These are phyloP conservation scores for Abelmoschus esculentus DNA, from an alignment of 345 rosid species.

Conservation along the genomic window DNA sequence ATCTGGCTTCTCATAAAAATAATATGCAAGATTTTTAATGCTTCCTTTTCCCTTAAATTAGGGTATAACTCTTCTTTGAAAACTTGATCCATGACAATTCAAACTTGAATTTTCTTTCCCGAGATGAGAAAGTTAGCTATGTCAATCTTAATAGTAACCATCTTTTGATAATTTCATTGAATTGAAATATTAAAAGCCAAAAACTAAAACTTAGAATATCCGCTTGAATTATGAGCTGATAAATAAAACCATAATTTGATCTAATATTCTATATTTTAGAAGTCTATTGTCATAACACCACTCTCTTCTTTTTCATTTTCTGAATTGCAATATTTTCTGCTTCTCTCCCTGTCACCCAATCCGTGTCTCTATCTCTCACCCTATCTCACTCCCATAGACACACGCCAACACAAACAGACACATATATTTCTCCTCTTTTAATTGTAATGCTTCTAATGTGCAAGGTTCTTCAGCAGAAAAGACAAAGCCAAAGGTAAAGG, in stretches of 20 bases:
- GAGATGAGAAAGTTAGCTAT: not conserved
- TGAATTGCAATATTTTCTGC: not conserved
- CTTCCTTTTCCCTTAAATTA: not conserved
- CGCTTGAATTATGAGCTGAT: conserved; percentile 7
- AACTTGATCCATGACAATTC: not conserved
- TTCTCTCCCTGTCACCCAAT: conserved; percentile 11
- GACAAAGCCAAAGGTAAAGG: conserved; percentile 55
- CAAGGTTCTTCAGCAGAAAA: conserved; percentile 69
- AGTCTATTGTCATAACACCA: not conserved
- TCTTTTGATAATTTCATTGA: not conserved
- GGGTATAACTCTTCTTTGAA: not conserved
- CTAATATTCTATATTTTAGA: not conserved
- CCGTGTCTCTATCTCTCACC: not conserved
- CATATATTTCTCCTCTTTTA: not conserved
- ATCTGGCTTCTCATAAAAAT: not conserved
- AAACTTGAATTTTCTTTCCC: not conserved
- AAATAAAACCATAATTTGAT: not conserved
- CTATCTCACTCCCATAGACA: not conserved
- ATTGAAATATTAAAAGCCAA: not conserved
- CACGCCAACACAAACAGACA: not conserved
- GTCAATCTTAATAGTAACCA: not conserved
- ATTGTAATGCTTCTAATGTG: conserved; percentile 43
- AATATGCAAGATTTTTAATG: not conserved
- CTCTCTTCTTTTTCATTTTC: not conserved
- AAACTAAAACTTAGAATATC: not conserved